These are phyloP conservation scores for Acmispon strigosus DNA, from an alignment of 306 rosid species.

Conservation along the genomic window DNA sequence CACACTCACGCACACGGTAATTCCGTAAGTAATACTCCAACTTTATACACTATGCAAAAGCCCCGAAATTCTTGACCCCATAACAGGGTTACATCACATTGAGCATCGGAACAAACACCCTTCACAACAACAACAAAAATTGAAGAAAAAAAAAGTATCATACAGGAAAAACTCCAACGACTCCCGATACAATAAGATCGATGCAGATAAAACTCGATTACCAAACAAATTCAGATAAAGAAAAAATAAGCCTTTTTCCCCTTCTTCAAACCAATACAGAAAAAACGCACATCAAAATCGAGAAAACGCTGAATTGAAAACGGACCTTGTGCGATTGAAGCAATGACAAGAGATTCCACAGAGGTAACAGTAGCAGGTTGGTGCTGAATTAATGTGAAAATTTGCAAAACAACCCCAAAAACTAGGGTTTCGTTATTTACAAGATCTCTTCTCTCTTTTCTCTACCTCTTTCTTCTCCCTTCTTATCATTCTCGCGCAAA, in stretches of 20 bases:
- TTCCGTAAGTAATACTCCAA: slow-evolving; percentile 22
- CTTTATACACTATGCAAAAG: slow-evolving; percentile 29
- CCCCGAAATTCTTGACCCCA: slow-evolving; percentile 36
- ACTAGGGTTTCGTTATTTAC: slow-evolving; percentile 39
- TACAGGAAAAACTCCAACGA: slow-evolving; percentile 2
- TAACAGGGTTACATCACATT: slow-evolving; percentile 24
- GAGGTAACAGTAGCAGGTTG: slow-evolving; percentile 24
- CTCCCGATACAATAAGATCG: slow-evolving; percentile 22
- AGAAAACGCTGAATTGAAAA: slow-evolving; percentile 11
- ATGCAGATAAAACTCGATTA: slow-evolving; percentile 8
- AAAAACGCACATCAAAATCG: background rate
- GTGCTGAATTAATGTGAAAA: slow-evolving; percentile 21
- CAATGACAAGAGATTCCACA: slow-evolving; percentile 23
- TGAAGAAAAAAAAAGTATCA: background rate
- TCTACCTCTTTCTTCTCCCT: background rate
- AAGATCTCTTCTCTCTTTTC: slow-evolving; percentile 30
- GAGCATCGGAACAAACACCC: slow-evolving; percentile 1
- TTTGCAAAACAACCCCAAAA: slow-evolving; percentile 12
- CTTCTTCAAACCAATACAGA: background rate
- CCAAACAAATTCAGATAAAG: background rate
- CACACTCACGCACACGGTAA: background rate
- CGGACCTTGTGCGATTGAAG: slow-evolving; percentile 35
- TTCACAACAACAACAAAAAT: background rate
- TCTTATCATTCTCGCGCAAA: slow-evolving; percentile 5
- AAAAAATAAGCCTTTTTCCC: background rate